These are phyloP conservation scores for Stephanodiscus triporus DNA, from an alignment of 108 stramenopile species.

Conservation along the genomic window DNA sequence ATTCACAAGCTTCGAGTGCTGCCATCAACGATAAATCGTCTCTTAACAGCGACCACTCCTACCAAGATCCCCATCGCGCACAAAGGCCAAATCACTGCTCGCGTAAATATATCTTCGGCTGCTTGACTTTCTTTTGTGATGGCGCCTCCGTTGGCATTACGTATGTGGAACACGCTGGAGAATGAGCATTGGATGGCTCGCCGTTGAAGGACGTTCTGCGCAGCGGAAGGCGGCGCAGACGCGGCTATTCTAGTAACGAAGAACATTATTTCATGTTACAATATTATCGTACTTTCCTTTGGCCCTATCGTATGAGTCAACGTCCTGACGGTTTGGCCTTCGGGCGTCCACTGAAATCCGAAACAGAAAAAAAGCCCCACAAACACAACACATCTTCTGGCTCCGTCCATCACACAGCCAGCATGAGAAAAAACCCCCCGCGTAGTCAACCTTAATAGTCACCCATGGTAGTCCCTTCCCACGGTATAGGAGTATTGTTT, in stretches of 20 bases:
- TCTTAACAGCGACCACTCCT: slow-evolving; percentile 15
- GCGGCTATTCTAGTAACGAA: slow-evolving; percentile 21
- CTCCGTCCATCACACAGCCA: too few species aligned
- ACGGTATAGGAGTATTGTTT: background rate
- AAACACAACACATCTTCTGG: background rate
- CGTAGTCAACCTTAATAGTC: background rate
- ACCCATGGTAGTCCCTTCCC: slow-evolving; percentile 3
- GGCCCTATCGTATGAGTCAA: background rate
- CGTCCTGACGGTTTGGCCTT: too few species aligned
- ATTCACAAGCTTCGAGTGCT: background rate
- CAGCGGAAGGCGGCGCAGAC: slow-evolving; percentile 17
- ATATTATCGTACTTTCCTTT: background rate
- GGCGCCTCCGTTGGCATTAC: slow-evolving; percentile 20
- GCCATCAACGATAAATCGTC: slow-evolving; percentile 12
- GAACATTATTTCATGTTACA: too few species aligned
- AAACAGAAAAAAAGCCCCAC: background rate
- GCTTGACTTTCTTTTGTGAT: slow-evolving; percentile 16
- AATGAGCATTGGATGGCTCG: slow-evolving; percentile 42
- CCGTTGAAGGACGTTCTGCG: slow-evolving; percentile 24
- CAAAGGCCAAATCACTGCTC: slow-evolving; percentile 36
- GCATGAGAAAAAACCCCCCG: background rate
- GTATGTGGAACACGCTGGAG: slow-evolving; percentile 36
- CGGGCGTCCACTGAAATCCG: background rate
- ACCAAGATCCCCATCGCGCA: slow-evolving; percentile 28
- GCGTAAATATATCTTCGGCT: slow-evolving; percentile 32